Evolutionary conservation across 345 rosid genomes (phyloP), one percentile per base, ranked within the genome.

Genomic region (Citrus sp.): DNA sequence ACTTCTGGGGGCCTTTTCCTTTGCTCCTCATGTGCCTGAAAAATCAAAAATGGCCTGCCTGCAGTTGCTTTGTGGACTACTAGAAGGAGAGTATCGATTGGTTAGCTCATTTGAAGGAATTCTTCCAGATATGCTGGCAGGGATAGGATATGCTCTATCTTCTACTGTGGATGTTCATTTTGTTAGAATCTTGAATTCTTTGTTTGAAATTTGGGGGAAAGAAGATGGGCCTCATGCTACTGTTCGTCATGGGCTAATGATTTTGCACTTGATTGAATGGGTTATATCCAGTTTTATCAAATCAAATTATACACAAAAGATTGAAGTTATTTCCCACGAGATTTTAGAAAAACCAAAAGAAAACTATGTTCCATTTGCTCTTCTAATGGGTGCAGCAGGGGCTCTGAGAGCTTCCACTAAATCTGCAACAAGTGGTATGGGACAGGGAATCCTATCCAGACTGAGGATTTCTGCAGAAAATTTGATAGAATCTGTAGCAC

Each of bases 221-320:
- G 84, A 86, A 66, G 90, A 84, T 81, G 93, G 91, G 58, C 91
- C 88, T 60, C 72, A 51, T 77, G 85, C 84, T 64, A 84, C 67
- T 77, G 84, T 91, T 77, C 77, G 87, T 72, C 72, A 85, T 72
- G 99, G 97, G 38, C 86, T 94, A 72, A 89, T 92, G 93, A 82
- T 94, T 84, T 82, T 96, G 85, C 98, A 94, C 87, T 85, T 89
- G 88, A 77, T 92, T 51, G 99, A 93, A 77, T 91, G 99, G 99
- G 85, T 90, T 75, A 78, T 91, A 28, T 90, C 90, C 63, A 87
- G 93, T 81, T 87, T 85, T 71, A 79, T 91, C 82, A 87, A 85
- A 75, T 84, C 88, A 72, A 80, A 25, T 69, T 77, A 88, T 78
- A 61, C 81, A 1, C 85, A 80, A 58, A 89, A 89, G 84, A 83